A percentile compares a stretch with the other conserved stretches of the same genome.
These are phyloP conservation scores for Citrus hindsii DNA, from an alignment of 345 rosid genomes.

Conservation along the genomic window DNA sequence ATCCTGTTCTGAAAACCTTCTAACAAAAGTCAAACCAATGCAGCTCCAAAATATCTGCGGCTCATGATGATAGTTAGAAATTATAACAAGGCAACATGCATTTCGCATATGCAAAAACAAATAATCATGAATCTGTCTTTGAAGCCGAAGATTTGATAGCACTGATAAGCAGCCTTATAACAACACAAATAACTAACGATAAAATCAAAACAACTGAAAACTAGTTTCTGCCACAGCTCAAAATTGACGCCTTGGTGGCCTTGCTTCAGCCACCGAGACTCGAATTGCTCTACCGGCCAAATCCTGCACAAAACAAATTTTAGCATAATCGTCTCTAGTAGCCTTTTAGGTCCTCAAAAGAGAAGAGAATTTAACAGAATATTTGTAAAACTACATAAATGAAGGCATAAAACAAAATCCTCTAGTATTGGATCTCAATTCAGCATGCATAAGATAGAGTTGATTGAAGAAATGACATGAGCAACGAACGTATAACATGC, in stretches of 20 bases:
- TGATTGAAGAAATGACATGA: background rate
- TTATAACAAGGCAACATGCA: background rate
- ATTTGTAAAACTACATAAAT: background rate
- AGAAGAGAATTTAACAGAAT: background rate
- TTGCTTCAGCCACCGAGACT: constrained; percentile 80
- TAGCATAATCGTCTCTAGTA: background rate
- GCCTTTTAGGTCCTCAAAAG: background rate
- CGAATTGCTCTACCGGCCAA: constrained; percentile 87
- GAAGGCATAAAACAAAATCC: background rate
- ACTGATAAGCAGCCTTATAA: background rate
- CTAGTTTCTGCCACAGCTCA: background rate
- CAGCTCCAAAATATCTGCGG: constrained; percentile 14
- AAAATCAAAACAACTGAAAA: background rate
- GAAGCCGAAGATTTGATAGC: background rate
- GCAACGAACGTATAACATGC: background rate
- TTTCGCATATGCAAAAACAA: background rate
- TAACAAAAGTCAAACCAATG: background rate
- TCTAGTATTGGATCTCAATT: background rate
- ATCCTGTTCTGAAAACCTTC: background rate
- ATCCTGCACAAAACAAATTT: constrained; percentile 46
- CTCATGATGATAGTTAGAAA: constrained; percentile 8
- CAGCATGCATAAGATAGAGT: background rate
- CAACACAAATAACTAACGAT: background rate
- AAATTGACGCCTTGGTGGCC: constrained; percentile 22
- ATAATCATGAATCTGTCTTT: background rate